Base-by-base conservation (phyloP, 495 filamentous ascomycete genomes). In the Pyrenopolyporus hunteri region DNA sequence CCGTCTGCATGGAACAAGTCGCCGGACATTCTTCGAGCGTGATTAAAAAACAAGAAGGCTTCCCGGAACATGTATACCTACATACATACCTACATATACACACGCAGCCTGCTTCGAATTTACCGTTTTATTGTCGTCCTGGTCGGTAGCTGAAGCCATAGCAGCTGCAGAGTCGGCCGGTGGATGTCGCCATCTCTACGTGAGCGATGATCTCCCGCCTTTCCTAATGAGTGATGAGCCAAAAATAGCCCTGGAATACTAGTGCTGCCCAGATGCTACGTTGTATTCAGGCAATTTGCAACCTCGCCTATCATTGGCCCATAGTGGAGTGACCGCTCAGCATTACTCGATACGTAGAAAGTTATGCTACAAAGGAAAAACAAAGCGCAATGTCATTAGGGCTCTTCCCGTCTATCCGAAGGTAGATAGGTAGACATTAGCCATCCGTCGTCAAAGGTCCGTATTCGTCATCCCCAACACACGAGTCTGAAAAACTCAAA, bases 121-220 rank as follows among this genome's bases (percentile, higher is more conserved):
- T 37, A 20, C 33, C 29, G 2, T 23, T 47, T 44, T 25, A 8
- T 46, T n/a, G 23, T 42, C 32, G 20, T 47, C 45, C 37, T 37
- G 56, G 52, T 65, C 57, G 60, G 60, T 44, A 47, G 57, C 52
- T 37, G 54, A 58, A 49, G 55, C 36, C 54, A 64, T 11, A 47
- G 42, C n/a, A n/a, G n/a, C n/a, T n/a, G n/a, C n/a, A 35, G 28
- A 14, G 3, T 31, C 50, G 8, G 50, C 59, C 43, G 45, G 50
- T 56, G 26, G 19, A 36, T 28, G 3, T 39, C 43, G 26, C 17
- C 8, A 25, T 26, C 6, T 14, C 14, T 50, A 29, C 39, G 36
- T 48, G 7, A 56, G 51, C 50, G 60, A 32, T 57, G 62, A 65
- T 65, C 62, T 65, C 62, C 62, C 62, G 62, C n/a, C 29, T 8